phyloP scores from a whole-genome alignment of 768 basidiomycete species.

The Tylopilus plumbeoviolaceoides region DNA sequence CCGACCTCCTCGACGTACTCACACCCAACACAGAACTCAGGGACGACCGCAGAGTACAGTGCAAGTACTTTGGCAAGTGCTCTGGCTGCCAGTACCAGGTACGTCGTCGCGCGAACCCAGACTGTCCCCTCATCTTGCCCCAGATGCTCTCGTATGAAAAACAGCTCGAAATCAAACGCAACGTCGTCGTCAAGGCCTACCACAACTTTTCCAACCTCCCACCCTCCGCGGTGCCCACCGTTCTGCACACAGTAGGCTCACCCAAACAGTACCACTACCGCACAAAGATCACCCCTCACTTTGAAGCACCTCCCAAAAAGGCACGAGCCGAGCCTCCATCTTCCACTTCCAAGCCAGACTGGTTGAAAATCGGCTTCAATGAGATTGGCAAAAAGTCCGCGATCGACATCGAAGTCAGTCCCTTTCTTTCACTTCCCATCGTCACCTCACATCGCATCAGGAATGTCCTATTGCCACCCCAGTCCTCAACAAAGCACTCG shows the following conservation, averaged over 20 bases:
- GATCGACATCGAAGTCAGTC: conserved; percentile 84
- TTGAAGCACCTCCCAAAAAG: conserved; percentile 66
- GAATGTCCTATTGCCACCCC: conserved; percentile 91
- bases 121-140: not conserved
- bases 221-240: conserved; percentile 52
- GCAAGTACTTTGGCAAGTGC: conserved; percentile 86
- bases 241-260: conserved; percentile 75
- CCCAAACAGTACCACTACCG: conserved; percentile 90
- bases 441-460: conserved; percentile 32
- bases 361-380: conserved; percentile 90
- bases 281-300: conserved; percentile 97
- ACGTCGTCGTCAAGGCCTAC: conserved; percentile 83
- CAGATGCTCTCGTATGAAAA: conserved; percentile 85
- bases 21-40: conserved; percentile 60
- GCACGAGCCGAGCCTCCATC: conserved; percentile 9
- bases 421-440: not conserved
- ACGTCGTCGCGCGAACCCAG: conserved; percentile 4
- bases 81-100: conserved; percentile 96
- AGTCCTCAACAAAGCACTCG: conserved; percentile 67
- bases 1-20: conserved; percentile 66
- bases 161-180: conserved; percentile 83
- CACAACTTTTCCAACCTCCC: conserved; percentile 65
- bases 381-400: conserved; percentile 65
- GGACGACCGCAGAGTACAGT: conserved; percentile 62
- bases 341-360: conserved; percentile 44